phyloP scores from a whole-genome alignment of 176 grass and related monocot species.

The Avena atlantica region DNA sequence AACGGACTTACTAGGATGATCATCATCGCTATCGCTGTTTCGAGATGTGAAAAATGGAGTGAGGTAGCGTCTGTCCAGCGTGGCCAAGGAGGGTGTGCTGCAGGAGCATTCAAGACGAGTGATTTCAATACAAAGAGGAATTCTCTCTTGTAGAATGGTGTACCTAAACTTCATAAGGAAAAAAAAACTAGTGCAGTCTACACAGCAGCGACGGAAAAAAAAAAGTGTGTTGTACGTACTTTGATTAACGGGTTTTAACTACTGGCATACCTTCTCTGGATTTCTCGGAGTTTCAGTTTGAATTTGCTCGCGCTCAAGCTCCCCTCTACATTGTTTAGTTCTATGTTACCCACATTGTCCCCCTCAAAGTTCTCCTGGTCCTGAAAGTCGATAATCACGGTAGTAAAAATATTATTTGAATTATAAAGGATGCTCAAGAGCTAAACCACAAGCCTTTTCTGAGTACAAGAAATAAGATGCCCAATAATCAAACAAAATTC shows the following conservation, averaged over 20 bases:
- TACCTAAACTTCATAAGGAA: neutral
- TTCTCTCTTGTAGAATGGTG: neutral
- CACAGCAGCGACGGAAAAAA: too few relatives aligned
- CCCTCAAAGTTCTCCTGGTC: conserved; percentile 44
- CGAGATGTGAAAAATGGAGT: conserved; percentile 72
- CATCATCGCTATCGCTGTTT: conserved; percentile 43
- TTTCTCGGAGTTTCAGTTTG: conserved; percentile 57
- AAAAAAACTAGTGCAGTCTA: neutral
- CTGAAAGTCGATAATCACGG: conserved; percentile 37
- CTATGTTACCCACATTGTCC: conserved; percentile 44
- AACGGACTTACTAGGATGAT: conserved; percentile 44
- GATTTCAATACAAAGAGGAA: neutral
- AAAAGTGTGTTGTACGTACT: neutral
- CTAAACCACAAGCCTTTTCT: neutral
- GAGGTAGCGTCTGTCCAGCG: conserved; percentile 64
- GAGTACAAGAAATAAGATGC: neutral
- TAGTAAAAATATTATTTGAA: neutral
- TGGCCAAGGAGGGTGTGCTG: conserved; percentile 68
- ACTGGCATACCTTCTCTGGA: conserved; percentile 53
- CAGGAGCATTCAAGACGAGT: conserved; percentile 4
- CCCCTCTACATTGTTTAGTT: conserved; percentile 43
- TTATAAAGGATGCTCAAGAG: neutral
- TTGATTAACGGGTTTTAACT: neutral
- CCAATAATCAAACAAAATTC: neutral
- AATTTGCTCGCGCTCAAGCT: conserved; percentile 54